These are phyloP conservation scores for Tetracladium maxilliforme DNA, from an alignment of 2,329 filamentous ascomycete genomes.

Conservation along the genomic window DNA sequence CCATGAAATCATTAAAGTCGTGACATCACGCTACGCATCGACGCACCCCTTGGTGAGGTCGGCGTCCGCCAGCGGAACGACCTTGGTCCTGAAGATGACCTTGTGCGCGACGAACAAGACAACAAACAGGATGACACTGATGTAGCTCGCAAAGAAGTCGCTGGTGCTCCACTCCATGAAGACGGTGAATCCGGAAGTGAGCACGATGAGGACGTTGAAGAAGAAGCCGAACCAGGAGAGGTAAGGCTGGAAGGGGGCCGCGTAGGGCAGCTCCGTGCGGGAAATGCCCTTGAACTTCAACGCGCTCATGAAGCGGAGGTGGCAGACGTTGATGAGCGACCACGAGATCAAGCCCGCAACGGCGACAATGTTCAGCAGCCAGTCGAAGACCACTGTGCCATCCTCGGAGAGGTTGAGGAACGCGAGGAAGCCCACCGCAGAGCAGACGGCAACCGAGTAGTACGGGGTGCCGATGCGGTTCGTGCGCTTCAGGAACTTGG, in stretches of 20 bases:
- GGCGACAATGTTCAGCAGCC: conserved; percentile 57
- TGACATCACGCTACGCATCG: too few species aligned
- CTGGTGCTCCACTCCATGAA: conserved; percentile 48
- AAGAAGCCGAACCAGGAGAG: conserved; percentile 51
- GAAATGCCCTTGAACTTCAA: conserved; percentile 39
- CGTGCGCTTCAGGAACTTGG: conserved; percentile 40
- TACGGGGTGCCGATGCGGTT: conserved; percentile 49
- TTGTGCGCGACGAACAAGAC: conserved; percentile 48
- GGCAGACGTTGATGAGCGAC: conserved; percentile 49
- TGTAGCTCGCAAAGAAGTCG: conserved; percentile 48
- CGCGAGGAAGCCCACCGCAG: conserved; percentile 45
- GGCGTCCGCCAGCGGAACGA: conserved; percentile 21
- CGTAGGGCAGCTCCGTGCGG: conserved; percentile 43
- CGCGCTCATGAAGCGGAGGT: conserved; percentile 50
- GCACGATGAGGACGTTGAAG: conserved; percentile 46
- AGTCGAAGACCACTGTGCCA: conserved; percentile 51
- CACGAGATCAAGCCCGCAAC: conserved; percentile 59
- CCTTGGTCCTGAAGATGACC: conserved; percentile 16
- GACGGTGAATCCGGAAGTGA: conserved; percentile 55
- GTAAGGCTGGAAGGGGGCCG: conserved; percentile 46
- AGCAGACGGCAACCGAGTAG: conserved; percentile 38
- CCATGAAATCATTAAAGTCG: too few species aligned
- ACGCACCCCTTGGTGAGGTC: conserved; percentile 25
- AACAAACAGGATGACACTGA: conserved; percentile 49
- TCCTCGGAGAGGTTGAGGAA: conserved; percentile 50